Conservation (phyloP, 2,329 filamentous ascomycete species). For the Calonectria multiphialidica region DNA sequence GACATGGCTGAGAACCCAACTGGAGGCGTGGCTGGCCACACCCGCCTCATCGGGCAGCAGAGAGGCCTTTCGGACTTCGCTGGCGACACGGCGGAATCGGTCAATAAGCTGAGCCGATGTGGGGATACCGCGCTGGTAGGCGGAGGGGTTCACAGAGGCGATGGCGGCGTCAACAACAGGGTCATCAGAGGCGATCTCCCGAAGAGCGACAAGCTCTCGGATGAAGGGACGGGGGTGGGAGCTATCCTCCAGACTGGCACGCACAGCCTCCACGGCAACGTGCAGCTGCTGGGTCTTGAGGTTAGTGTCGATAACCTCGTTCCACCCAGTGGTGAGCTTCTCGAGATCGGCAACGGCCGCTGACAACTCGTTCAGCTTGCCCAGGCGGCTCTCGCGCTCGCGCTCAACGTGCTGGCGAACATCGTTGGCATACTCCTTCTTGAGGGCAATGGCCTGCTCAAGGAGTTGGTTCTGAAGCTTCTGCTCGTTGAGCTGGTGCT, state of each 20-base stretch:
- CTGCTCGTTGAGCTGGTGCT: constrained; percentile 84
- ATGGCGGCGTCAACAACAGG: constrained; percentile 93
- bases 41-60: constrained; percentile 94
- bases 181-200: constrained; percentile 89
- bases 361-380: constrained; percentile 85
- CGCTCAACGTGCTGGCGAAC: constrained; percentile 86
- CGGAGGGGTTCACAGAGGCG: constrained; percentile 92
- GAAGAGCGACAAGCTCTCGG: constrained; percentile 91
- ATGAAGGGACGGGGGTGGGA: constrained; percentile 84
- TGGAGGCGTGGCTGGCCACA: constrained; percentile 93
- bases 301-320: constrained; percentile 89
- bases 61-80: constrained; percentile 93
- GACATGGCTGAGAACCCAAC: constrained; percentile 89
- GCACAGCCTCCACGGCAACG: constrained; percentile 93
- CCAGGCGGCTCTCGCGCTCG: constrained; percentile 88
- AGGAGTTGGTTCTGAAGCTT: constrained; percentile 86
- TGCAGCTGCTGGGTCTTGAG: constrained; percentile 96
- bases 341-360: constrained; percentile 85
- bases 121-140: constrained; percentile 93
- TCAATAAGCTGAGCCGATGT: constrained; percentile 90
- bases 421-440: constrained; percentile 84
- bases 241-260: constrained; percentile 82
- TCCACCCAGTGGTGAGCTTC: constrained; percentile 89
- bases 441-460: constrained; percentile 90
- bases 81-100: constrained; percentile 92